Evolutionary conservation across 805 yeast genomes (phyloP).

Genomic region (Nakazawaea ernobii): DNA sequence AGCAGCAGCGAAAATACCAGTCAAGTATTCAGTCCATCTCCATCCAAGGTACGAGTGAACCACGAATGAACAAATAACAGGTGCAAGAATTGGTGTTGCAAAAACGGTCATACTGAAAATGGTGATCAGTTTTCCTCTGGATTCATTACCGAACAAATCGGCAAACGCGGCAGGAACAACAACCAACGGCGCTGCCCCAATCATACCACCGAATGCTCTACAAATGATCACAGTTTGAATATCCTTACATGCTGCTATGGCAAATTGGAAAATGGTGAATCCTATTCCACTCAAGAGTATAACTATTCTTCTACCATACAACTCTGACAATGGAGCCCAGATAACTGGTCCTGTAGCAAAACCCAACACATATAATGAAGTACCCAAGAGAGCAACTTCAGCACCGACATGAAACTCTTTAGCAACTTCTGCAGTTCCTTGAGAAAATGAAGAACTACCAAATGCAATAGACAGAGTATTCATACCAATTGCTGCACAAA

Average conservation of each 20-base stretch:
- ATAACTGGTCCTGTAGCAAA: constrained; percentile 89
- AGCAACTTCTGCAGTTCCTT: constrained; percentile 46
- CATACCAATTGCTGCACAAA: constrained; percentile 40
- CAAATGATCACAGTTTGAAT: constrained; percentile 71
- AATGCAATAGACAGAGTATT: constrained; percentile 50
- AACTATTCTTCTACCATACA: constrained; percentile 65
- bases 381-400: constrained; percentile 69
- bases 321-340: constrained; percentile 87
- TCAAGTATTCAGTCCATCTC: constrained; percentile 77
- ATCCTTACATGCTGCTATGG: constrained; percentile 73
- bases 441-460: constrained; percentile 82
- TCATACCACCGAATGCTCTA: constrained; percentile 73
- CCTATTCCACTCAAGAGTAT: constrained; percentile 52
- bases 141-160: constrained; percentile 61
- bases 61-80: constrained; percentile 70
- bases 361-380: constrained; percentile 83
- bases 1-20: constrained; percentile 54
- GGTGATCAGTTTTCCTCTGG: constrained; percentile 73
- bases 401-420: constrained; percentile 51
- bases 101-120: constrained; percentile 70
- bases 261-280: constrained; percentile 58
- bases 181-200: constrained; percentile 82
- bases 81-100: constrained; percentile 77
- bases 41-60: constrained; percentile 60
- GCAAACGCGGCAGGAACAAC: constrained; percentile 86